These are phyloP conservation scores for Neckera pumila DNA, from an alignment of 225 moss, liverwort and hornwort species.

Conservation along the genomic window DNA sequence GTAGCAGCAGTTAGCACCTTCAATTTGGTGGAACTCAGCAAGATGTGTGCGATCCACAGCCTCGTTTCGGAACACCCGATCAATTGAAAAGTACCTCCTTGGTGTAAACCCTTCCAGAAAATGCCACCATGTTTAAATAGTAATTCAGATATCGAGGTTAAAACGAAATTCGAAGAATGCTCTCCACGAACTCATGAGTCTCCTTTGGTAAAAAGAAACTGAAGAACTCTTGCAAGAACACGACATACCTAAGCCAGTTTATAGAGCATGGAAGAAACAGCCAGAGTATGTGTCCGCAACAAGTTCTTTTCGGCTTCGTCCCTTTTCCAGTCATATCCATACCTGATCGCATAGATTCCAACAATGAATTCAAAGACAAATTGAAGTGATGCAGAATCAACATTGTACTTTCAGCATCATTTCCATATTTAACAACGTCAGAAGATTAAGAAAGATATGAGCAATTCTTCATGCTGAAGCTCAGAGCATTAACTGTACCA, in stretches of 20 bases:
- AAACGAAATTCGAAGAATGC: not conserved
- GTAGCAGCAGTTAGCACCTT: constrained; percentile 24
- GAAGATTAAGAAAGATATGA: not conserved
- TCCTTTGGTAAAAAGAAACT: not conserved
- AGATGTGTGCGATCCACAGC: constrained; percentile 83
- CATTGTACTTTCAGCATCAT: not conserved
- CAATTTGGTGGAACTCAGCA: constrained; percentile 95
- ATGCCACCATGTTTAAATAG: not conserved
- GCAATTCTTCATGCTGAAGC: not conserved
- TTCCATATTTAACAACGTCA: not conserved
- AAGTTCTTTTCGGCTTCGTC: constrained; percentile 92
- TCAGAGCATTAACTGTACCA: not conserved
- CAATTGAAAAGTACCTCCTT: constrained; percentile 83
- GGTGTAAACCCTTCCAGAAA: constrained; percentile 52
- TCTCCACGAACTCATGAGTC: not conserved
- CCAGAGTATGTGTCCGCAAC: constrained; percentile 85
- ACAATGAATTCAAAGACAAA: not conserved
- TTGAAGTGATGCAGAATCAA: not conserved
- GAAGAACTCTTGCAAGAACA: not conserved
- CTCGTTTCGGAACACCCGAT: constrained; percentile 93
- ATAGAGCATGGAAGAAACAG: constrained; percentile 95
- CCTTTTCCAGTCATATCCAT: constrained; percentile 92
- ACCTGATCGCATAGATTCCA: constrained; percentile 20
- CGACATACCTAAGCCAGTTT: constrained; percentile 59
- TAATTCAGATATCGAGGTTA: not conserved